Conservation (phyloP, 2,329 filamentous ascomycete genomes). For the Fusarium beomiforme region DNA sequence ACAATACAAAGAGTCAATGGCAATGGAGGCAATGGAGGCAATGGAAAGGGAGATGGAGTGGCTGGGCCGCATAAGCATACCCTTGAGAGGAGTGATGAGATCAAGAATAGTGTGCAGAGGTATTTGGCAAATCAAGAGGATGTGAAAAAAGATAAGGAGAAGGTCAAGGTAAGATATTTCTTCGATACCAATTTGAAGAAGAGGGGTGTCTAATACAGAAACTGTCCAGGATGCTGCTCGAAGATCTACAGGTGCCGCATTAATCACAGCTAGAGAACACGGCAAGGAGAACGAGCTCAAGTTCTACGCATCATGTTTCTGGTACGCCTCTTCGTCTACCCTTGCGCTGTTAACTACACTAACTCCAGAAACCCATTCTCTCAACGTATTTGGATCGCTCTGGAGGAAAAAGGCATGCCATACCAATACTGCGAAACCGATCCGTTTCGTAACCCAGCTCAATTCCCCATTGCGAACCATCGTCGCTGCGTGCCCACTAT, state of each 20-base stretch:
- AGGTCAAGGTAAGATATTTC: slow-evolving; percentile 45
- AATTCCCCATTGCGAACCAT: slow-evolving; percentile 78
- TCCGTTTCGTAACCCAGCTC: slow-evolving; percentile 72
- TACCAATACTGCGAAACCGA: slow-evolving; percentile 92
- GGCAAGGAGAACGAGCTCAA: slow-evolving; percentile 77
- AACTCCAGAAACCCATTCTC: slow-evolving; percentile 73
- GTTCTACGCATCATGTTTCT: slow-evolving; percentile 85
- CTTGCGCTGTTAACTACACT: background rate
- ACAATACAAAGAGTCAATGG: slow-evolving; percentile 83
- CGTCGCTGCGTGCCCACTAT: slow-evolving; percentile 80
- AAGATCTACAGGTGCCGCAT: slow-evolving; percentile 76
- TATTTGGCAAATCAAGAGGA: slow-evolving; percentile 72
- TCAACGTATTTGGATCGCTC: slow-evolving; percentile 88
- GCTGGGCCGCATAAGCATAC: slow-evolving; percentile 79
- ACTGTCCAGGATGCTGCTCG: slow-evolving; percentile 71
- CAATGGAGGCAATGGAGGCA: slow-evolving; percentile 78
- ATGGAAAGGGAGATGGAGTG: slow-evolving; percentile 75
- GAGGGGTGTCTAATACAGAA: background rate
- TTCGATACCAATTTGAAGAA: background rate
- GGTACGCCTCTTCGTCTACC: slow-evolving; percentile 62
- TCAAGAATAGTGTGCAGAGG: slow-evolving; percentile 81
- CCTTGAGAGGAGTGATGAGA: slow-evolving; percentile 77
- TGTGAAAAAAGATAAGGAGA: slow-evolving; percentile 66
- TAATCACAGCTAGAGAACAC: slow-evolving; percentile 75
- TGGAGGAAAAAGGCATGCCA: slow-evolving; percentile 79